Conservation (phyloP, 805 yeast genomes). For the Candida arabinofermentans region DNA sequence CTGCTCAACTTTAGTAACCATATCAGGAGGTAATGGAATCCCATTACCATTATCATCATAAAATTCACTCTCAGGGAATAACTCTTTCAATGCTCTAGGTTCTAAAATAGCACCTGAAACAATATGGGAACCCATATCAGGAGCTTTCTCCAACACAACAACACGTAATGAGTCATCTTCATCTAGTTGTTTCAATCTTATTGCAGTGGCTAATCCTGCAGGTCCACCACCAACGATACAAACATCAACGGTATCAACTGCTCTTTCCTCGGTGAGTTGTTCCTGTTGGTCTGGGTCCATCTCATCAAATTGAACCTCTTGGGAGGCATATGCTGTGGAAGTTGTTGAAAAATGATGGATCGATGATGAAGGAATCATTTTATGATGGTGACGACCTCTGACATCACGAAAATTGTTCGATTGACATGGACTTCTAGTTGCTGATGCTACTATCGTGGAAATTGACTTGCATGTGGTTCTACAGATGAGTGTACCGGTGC, state of each 20-base stretch:
- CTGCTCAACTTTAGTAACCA: slow-evolving; percentile 67
- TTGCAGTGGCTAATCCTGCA: slow-evolving; percentile 94
- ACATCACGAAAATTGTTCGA: too few relatives aligned
- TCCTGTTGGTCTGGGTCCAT: slow-evolving; percentile 42
- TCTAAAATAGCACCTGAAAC: slow-evolving; percentile 94
- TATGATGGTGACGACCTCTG: neutral
- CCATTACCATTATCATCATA: slow-evolving; percentile 49
- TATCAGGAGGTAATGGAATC: slow-evolving; percentile 73
- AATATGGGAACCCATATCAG: slow-evolving; percentile 89
- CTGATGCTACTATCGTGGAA: too few relatives aligned
- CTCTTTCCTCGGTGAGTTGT: slow-evolving; percentile 59
- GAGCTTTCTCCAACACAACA: slow-evolving; percentile 86
- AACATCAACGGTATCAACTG: slow-evolving; percentile 84
- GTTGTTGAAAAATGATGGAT: neutral
- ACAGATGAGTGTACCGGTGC: too few relatives aligned
- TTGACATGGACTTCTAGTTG: too few relatives aligned
- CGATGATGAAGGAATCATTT: neutral
- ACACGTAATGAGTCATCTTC: slow-evolving; percentile 64
- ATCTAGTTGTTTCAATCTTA: slow-evolving; percentile 81
- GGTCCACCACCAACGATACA: slow-evolving; percentile 98
- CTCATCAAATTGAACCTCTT: slow-evolving; percentile 24
- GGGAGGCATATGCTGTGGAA: slow-evolving; percentile 5
- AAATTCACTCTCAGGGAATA: slow-evolving; percentile 66
- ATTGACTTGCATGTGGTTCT: too few relatives aligned
- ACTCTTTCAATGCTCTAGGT: slow-evolving; percentile 81